Conservation (phyloP, 2,329 filamentous ascomycete species). For the Aspergillus niger region DNA sequence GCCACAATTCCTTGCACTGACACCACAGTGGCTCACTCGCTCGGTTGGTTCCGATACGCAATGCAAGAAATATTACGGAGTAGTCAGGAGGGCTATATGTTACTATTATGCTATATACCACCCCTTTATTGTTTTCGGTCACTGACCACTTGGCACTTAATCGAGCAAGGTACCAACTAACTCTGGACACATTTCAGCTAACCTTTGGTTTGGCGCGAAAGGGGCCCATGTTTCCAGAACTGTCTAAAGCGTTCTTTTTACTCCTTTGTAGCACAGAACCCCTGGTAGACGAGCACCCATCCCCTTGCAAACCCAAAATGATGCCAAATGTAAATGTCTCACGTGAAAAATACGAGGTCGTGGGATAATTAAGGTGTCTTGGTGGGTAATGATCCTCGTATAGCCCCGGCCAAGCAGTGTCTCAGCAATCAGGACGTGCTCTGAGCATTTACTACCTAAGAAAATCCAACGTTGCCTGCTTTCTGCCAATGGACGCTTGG, state of each 20-base stretch:
- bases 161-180: neutral
- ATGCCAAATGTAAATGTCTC: neutral
- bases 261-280: neutral
- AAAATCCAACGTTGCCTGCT: no score
- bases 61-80: neutral
- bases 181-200: neutral
- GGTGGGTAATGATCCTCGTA: neutral
- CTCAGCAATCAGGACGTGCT: no score
- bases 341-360: neutral
- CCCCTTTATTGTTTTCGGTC: neutral
- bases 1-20: neutral
- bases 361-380: neutral
- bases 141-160: neutral
- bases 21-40: neutral
- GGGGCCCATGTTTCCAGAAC: neutral
- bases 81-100: neutral
- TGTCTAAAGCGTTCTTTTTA: neutral
- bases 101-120: neutral
- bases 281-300: neutral
- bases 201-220: neutral
- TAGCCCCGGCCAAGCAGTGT: neutral
- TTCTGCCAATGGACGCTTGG: no score
- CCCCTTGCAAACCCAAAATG: neutral
- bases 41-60: neutral
- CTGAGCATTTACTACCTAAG: no score